These are phyloP conservation scores for Mycogone perniciosa DNA, from an alignment of 2,329 filamentous ascomycete genomes.

Conservation along the genomic window DNA sequence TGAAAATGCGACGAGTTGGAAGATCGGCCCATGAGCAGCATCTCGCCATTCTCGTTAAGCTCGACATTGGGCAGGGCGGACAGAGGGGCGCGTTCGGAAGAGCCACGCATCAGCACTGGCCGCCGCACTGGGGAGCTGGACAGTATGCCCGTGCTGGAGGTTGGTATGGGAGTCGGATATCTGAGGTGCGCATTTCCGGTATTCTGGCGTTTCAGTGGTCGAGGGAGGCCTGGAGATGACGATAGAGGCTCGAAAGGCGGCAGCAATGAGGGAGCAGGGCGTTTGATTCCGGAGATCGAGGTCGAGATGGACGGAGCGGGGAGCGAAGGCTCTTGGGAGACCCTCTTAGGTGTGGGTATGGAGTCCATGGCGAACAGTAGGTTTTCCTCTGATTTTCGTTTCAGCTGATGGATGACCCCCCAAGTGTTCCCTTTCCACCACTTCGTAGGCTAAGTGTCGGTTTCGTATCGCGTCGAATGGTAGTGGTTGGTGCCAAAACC, in stretches of 20 bases:
- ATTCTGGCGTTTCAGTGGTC: slow-evolving; percentile 62
- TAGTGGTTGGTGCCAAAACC: background rate
- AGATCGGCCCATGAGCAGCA: slow-evolving; percentile 81
- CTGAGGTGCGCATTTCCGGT: slow-evolving; percentile 48
- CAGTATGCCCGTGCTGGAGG: slow-evolving; percentile 86
- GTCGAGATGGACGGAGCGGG: slow-evolving; percentile 19
- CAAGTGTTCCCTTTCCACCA: too few relatives aligned
- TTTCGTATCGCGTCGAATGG: background rate
- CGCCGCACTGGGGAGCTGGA: slow-evolving; percentile 71
- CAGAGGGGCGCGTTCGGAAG: slow-evolving; percentile 76
- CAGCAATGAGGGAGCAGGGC: slow-evolving; percentile 60
- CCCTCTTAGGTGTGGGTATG: slow-evolving; percentile 28
- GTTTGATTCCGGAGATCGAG: slow-evolving; percentile 45
- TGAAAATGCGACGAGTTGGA: slow-evolving; percentile 96
- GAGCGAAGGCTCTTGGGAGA: slow-evolving; percentile 28
- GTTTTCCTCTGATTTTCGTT: too few relatives aligned
- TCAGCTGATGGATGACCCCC: too few relatives aligned
- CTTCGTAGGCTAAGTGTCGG: too few relatives aligned
- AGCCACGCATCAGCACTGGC: slow-evolving; percentile 49
- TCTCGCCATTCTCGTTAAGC: slow-evolving; percentile 74
- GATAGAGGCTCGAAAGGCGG: slow-evolving; percentile 74
- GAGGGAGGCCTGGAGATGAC: slow-evolving; percentile 68
- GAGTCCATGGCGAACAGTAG: slow-evolving; percentile 32
- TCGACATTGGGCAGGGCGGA: slow-evolving; percentile 76
- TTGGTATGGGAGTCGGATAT: slow-evolving; percentile 91